Base-by-base conservation (phyloP, 805 yeast species). In the Metschnikowia vanudenii region DNA sequence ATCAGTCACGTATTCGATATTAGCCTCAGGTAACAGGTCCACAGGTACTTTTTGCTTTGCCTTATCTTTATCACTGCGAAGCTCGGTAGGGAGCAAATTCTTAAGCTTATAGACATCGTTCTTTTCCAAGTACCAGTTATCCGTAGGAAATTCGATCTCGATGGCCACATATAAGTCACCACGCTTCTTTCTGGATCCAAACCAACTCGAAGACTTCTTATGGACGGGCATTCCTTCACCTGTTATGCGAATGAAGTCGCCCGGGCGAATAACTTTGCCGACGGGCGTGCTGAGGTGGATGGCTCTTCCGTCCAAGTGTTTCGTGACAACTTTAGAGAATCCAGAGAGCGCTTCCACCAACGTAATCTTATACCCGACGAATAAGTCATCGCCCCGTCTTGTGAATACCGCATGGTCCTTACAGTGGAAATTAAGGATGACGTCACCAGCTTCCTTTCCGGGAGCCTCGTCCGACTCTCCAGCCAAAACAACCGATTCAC, bases 271-370 rank as follows among this genome's bases (percentile, higher is more conserved):
- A 5, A 92, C 96, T 63, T 84, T 85, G 1, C 97, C 97, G 4
- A 75, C 68, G 1, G 91, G 90, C 0, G 84, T 77, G 0, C 80
- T 69, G 12, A 91, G 61, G 43, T 76, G 76, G 12, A 90, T 64
- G 31, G 81, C 78, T 51, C 97, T 79, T 14, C 85, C 91, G 64
- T 94, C 98, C 45, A 91, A 73, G 52, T 88, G 94, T 53, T 78
- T 79, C 9, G 85, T 68, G 2, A 89, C 71, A 11, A 78, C 75
- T 42, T 79, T 76, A 22, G 82, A 71, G 57, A 91, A 85, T 2
- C 98, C 98, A 49, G 88, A 78, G n/a, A 92, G 71, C 0, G 97
- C 84, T 54, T 92, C 98, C 12, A 80, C 80, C 42, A 92, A 69
- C 2, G 95, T 73, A 33, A 92, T 78, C 7, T 69, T 71, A 33